These are phyloP conservation scores for Colletotrichum australisinense DNA, from an alignment of 2,329 filamentous ascomycete genomes.

Conservation along the genomic window DNA sequence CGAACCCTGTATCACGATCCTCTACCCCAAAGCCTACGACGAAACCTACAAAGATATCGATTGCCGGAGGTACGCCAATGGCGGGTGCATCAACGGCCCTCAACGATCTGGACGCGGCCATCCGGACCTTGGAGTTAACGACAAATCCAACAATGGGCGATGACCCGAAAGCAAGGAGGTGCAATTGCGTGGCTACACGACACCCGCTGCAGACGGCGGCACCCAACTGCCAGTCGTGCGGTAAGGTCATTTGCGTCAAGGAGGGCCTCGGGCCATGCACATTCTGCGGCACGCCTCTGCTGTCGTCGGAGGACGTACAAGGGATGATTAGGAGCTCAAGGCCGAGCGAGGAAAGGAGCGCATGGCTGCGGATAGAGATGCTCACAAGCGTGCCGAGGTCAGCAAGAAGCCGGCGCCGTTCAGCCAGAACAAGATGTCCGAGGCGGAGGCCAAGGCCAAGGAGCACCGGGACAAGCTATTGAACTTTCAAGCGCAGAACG, in stretches of 20 bases:
- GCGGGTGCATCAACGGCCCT: slow-evolving; percentile 82
- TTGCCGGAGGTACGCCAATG: slow-evolving; percentile 84
- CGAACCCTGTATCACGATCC: slow-evolving; percentile 61
- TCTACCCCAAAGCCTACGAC: slow-evolving; percentile 64
- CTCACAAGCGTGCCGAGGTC: slow-evolving; percentile 75
- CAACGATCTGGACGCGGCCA: slow-evolving; percentile 81
- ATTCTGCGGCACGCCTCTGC: slow-evolving; percentile 81
- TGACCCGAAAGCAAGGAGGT: slow-evolving; percentile 72
- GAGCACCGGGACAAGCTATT: slow-evolving; percentile 86
- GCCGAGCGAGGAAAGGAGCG: slow-evolving; percentile 89
- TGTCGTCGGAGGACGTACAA: slow-evolving; percentile 80
- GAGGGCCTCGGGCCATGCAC: slow-evolving; percentile 96
- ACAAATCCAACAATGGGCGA: slow-evolving; percentile 81
- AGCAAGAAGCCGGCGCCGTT: slow-evolving; percentile 71
- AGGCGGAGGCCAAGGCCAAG: slow-evolving; percentile 75
- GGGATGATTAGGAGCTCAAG: slow-evolving; percentile 86
- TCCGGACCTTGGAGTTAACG: slow-evolving; percentile 88
- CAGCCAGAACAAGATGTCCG: slow-evolving; percentile 59
- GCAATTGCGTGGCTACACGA: slow-evolving; percentile 87
- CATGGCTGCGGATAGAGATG: slow-evolving; percentile 82
- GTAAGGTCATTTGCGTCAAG: slow-evolving; percentile 94
- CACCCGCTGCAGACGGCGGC: slow-evolving; percentile 92
- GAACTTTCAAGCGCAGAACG: slow-evolving; percentile 87
- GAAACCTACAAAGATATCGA: slow-evolving; percentile 69
- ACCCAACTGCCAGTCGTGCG: slow-evolving; percentile 91